Evolutionary conservation across 768 basidiomycete species (phyloP).

Genomic region (Chalciporus sphaerocephalus): DNA sequence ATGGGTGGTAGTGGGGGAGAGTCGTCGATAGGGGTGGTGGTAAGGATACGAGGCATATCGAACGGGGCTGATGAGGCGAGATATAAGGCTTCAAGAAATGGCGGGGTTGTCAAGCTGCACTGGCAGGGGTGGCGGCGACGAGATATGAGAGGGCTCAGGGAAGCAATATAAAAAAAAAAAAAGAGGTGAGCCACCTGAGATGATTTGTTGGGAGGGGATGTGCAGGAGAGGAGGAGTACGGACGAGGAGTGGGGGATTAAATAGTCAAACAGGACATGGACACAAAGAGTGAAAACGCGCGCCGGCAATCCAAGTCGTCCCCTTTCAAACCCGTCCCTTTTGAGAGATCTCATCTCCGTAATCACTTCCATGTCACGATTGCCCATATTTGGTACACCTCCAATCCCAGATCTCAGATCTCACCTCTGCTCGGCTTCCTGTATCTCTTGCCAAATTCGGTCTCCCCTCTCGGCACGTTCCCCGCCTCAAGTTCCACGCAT

Average conservation of each 20-base stretch:
- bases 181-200: no score
- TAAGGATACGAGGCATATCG: conserved; percentile 1
- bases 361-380: conserved; percentile 20
- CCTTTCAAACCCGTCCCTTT: no score
- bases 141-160: conserved; percentile 1
- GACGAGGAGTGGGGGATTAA: conserved; percentile 26
- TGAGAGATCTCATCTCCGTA: conserved; percentile 28
- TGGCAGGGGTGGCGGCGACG: conserved; percentile 9
- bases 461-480: conserved; percentile 25
- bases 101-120: conserved; percentile 1
- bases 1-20: conserved; percentile 6
- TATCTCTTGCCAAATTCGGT: conserved; percentile 9
- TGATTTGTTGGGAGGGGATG: background rate
- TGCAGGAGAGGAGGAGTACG: conserved; percentile 5
- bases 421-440: background rate
- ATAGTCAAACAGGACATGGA: no score
- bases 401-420: conserved; percentile 29
- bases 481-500: conserved; percentile 29
- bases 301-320: conserved; percentile 21
- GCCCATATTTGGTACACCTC: conserved; percentile 13
- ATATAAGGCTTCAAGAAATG: background rate
- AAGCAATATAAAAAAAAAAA: background rate
- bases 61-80: background rate
- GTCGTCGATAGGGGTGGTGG: conserved; percentile 4
- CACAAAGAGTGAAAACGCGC: conserved; percentile 27